Conservation (phyloP, 306 rosid species). For the Inga laurina region DNA sequence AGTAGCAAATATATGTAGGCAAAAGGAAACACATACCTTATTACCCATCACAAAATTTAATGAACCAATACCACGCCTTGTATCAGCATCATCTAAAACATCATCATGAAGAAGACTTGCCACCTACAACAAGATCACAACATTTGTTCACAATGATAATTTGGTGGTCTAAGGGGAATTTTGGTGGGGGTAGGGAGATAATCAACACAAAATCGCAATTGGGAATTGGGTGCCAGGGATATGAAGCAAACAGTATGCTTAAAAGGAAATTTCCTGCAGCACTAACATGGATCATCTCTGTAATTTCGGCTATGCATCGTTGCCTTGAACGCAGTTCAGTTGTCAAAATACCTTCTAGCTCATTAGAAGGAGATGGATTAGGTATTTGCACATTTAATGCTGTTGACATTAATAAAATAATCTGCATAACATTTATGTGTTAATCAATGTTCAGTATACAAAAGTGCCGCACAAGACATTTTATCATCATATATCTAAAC, state of each 20-base stretch:
- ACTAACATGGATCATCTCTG: conserved; percentile 99
- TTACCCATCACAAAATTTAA: conserved; percentile 89
- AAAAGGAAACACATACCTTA: conserved; percentile 57
- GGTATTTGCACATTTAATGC: conserved; percentile 63
- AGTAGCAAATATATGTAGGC: not conserved
- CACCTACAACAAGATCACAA: conserved; percentile 54
- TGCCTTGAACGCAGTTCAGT: conserved; percentile 76
- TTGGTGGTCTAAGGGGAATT: not conserved
- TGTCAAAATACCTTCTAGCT: conserved; percentile 47
- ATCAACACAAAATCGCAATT: conserved; percentile 3
- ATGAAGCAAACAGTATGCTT: conserved; percentile 26
- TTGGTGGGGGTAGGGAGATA: not conserved
- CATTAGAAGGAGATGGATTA: conserved; percentile 39
- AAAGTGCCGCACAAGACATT: not conserved
- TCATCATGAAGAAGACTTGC: conserved; percentile 99
- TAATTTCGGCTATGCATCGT: conserved; percentile 88
- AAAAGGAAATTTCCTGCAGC: conserved; percentile 30
- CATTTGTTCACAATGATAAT: not conserved
- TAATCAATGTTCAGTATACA: conserved; percentile 19
- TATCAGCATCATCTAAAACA: conserved; percentile 96
- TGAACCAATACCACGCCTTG: conserved; percentile 90
- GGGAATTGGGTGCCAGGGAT: not conserved
- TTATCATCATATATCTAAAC: conserved; percentile 1
- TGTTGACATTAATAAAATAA: conserved; percentile 84
- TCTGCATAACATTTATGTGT: conserved; percentile 52